These are phyloP conservation scores for Sabuloglossum arenarium DNA, from an alignment of 495 filamentous ascomycete species.

Conservation along the genomic window DNA sequence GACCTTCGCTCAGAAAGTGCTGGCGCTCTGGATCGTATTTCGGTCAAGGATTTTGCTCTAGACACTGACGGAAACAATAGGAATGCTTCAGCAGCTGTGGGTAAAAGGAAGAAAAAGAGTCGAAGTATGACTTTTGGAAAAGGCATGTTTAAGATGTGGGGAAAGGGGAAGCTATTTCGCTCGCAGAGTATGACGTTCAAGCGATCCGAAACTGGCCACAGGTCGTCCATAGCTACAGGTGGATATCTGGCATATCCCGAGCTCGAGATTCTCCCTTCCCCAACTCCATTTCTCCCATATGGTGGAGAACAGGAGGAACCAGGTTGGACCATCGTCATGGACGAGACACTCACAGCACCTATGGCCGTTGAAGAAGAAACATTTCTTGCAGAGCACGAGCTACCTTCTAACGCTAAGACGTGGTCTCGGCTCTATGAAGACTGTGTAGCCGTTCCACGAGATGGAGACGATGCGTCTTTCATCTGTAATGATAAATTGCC, in stretches of 20 bases:
- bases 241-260: conserved; percentile 10
- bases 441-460: not conserved
- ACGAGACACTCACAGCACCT: not conserved
- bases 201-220: conserved; percentile 6
- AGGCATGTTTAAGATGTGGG: conserved; percentile 4
- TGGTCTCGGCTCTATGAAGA: not conserved
- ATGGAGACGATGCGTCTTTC: not conserved
- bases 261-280: conserved; percentile 8
- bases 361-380: not conserved
- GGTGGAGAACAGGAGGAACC: not conserved
- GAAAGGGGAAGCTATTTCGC: conserved; percentile 7
- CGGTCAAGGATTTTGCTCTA: conserved; percentile 9
- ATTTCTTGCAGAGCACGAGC: not conserved
- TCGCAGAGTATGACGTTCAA: conserved; percentile 7
- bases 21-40: conserved; percentile 4
- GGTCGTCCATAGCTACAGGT: conserved; percentile 9
- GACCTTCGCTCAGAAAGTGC: conserved; percentile 5
- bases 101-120: conserved; percentile 5
- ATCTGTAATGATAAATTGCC: not conserved
- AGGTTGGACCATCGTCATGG: not conserved
- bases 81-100: not conserved
- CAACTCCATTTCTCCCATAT: not conserved
- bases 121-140: conserved; percentile 9
- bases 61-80: not conserved
- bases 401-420: not conserved